Conservation (phyloP, 257 asterid species). For the Solanum medicagineum region DNA sequence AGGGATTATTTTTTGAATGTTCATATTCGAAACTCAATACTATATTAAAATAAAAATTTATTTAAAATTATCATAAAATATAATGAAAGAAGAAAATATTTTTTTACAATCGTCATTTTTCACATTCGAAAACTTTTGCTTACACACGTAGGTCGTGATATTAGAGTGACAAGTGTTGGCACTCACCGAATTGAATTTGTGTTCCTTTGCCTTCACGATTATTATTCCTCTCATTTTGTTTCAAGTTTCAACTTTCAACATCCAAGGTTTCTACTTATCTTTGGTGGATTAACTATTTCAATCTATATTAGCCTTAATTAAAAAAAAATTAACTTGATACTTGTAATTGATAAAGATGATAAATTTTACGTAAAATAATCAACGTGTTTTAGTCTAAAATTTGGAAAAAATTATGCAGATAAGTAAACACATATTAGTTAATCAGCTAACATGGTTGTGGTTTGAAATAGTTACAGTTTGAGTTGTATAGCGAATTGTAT, state of each 20-base stretch:
- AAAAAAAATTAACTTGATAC: not conserved
- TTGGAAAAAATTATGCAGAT: no score
- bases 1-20: rapidly evolving
- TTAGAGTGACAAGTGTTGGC: not conserved
- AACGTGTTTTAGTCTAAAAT: not conserved
- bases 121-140: no score
- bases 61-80: rapidly evolving
- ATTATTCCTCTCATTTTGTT: not conserved
- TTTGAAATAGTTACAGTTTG: no score
- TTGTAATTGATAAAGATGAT: rapidly evolving
- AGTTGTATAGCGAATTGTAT: no score
- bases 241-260: not conserved
- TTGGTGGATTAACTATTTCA: not conserved
- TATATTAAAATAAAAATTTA: rapidly evolving
- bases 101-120: rapidly evolving
- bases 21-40: not conserved
- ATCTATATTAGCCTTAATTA: no score
- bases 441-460: no score
- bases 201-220: not conserved
- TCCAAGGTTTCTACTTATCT: not conserved
- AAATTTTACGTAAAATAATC: not conserved
- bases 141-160: not conserved
- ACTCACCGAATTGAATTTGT: not conserved
- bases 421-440: no score
- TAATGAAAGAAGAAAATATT: rapidly evolving